Percentiles rank a stretch among this genome's conserved stretches.
These are phyloP conservation scores for Pythium grandisporangium DNA, from an alignment of 352 stramenopile species.

Conservation along the genomic window DNA sequence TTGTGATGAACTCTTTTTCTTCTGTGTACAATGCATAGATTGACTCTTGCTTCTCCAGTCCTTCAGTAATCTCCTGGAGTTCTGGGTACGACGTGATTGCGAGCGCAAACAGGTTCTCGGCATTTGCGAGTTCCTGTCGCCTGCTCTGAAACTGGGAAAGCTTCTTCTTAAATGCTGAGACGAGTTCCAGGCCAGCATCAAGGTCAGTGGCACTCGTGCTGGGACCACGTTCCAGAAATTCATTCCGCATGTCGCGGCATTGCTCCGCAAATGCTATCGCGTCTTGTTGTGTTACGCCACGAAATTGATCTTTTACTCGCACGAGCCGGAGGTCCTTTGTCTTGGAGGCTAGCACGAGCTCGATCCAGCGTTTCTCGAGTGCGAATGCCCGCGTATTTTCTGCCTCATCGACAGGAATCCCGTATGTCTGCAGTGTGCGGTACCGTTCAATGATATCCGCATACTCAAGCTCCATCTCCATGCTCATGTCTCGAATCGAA, in stretches of 20 bases:
- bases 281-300: slow-evolving; percentile 89
- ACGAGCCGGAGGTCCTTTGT: slow-evolving; percentile 92
- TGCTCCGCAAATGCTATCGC: slow-evolving; percentile 83
- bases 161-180: slow-evolving; percentile 80
- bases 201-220: slow-evolving; percentile 77
- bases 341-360: slow-evolving; percentile 73
- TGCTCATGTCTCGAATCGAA: slow-evolving; percentile 75
- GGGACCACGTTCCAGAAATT: slow-evolving; percentile 84
- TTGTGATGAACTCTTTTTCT: slow-evolving; percentile 90
- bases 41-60: slow-evolving; percentile 81
- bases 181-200: slow-evolving; percentile 83
- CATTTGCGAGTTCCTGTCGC: slow-evolving; percentile 88
- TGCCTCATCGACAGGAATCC: slow-evolving; percentile 52
- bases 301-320: slow-evolving; percentile 93
- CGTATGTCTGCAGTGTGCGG: slow-evolving; percentile 75
- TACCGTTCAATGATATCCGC: slow-evolving; percentile 91
- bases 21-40: slow-evolving; percentile 92
- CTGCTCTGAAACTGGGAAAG: slow-evolving; percentile 67
- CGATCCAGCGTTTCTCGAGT: slow-evolving; percentile 79
- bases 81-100: slow-evolving; percentile 88
- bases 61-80: slow-evolving; percentile 78
- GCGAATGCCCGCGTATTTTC: slow-evolving; percentile 69
- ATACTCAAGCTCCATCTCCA: slow-evolving; percentile 94
- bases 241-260: slow-evolving; percentile 76
- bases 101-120: slow-evolving; percentile 91